These are phyloP conservation scores for Claviceps sp. DNA, from an alignment of 2,329 filamentous ascomycete genomes.

Conservation along the genomic window DNA sequence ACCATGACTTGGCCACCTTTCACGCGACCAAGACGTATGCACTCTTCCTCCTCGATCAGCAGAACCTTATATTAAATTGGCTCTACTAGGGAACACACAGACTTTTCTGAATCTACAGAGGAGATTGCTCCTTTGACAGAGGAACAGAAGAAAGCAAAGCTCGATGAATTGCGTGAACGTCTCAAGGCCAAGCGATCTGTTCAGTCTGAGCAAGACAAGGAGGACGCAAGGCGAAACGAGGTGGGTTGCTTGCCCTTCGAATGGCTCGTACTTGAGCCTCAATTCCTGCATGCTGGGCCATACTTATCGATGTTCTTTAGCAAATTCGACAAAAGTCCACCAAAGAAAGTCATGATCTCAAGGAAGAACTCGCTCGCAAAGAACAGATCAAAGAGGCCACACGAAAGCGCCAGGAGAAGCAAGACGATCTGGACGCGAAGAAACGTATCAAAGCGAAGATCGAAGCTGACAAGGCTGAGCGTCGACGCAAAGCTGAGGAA, in stretches of 20 bases:
- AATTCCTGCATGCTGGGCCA: background rate
- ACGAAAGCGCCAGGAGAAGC: conserved; percentile 77
- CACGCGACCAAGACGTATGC: conserved; percentile 74
- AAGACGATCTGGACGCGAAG: conserved; percentile 72
- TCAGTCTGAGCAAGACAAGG: conserved; percentile 60
- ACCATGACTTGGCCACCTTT: conserved; percentile 68
- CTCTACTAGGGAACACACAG: conserved; percentile 56
- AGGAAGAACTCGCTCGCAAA: conserved; percentile 78
- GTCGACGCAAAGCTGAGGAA: conserved; percentile 69
- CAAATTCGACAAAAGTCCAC: conserved; percentile 75
- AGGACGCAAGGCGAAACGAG: conserved; percentile 76
- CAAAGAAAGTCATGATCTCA: conserved; percentile 74
- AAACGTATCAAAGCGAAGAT: conserved; percentile 87
- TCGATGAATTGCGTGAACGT: conserved; percentile 61
- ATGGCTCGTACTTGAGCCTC: background rate
- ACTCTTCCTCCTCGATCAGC: background rate
- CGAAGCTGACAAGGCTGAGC: conserved; percentile 83
- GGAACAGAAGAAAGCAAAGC: conserved; percentile 72
- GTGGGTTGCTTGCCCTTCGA: conserved; percentile 26
- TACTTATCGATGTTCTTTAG: conserved; percentile 18
- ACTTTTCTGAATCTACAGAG: conserved; percentile 89
- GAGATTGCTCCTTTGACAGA: conserved; percentile 83
- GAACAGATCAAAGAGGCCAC: conserved; percentile 87
- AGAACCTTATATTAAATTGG: background rate
- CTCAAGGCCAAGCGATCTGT: conserved; percentile 59